A percentile compares a stretch with the other conserved stretches of the same genome.
Conservation (phyloP, 305 asterid genomes). For the Fraxinus baroniana region DNA sequence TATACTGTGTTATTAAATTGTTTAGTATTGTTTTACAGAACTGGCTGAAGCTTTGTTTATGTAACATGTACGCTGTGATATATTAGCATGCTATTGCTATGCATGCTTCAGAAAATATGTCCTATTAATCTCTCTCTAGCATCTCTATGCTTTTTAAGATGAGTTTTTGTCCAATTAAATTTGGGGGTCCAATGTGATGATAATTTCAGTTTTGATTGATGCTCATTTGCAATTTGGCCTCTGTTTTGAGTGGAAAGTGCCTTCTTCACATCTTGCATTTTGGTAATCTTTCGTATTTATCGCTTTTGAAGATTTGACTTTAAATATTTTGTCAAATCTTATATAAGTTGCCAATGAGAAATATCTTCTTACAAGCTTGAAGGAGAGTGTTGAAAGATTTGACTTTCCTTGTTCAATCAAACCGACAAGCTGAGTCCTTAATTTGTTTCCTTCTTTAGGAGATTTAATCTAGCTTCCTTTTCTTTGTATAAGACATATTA, state of each 20-base stretch:
- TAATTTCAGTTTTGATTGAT: background rate
- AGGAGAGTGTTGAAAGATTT: background rate
- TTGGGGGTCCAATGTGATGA: background rate
- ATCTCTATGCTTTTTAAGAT: background rate
- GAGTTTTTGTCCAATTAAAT: background rate
- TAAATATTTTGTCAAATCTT: background rate
- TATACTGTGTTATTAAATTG: background rate
- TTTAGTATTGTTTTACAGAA: background rate
- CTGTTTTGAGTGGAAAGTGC: background rate
- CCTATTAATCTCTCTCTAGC: background rate
- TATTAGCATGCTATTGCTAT: background rate
- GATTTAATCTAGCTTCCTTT: background rate
- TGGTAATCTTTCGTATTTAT: background rate
- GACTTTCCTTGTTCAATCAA: background rate
- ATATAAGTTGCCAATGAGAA: background rate
- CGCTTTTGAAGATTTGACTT: background rate
- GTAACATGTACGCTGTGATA: background rate
- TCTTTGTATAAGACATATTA: background rate
- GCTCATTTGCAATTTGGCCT: background rate
- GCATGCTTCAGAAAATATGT: conserved; percentile 9
- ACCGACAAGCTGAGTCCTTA: background rate
- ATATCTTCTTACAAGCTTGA: background rate
- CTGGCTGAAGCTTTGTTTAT: background rate
- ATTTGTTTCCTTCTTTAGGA: background rate
- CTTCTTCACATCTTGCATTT: background rate